These are phyloP conservation scores for Potentilla sterilis DNA, from an alignment of 306 rosid species.

Conservation along the genomic window DNA sequence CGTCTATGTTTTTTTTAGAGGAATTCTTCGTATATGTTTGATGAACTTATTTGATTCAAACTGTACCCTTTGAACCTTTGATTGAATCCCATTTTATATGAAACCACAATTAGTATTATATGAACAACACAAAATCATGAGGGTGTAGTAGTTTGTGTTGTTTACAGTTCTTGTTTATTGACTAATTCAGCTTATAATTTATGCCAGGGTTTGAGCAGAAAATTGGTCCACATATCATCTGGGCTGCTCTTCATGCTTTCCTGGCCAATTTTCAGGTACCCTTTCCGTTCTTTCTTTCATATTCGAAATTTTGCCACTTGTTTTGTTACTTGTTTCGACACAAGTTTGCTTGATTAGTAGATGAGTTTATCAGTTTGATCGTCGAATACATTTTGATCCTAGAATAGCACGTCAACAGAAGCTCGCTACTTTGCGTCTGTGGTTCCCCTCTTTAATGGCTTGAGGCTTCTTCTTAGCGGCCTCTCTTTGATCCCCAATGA, in stretches of 20 bases:
- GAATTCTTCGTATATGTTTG: background rate
- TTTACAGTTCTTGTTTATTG: background rate
- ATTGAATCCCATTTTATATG: background rate
- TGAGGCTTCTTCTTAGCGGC: constrained; percentile 82
- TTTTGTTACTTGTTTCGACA: background rate
- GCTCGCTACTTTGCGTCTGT: constrained; percentile 94
- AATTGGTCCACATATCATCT: constrained; percentile 80
- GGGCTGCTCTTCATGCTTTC: constrained; percentile 74
- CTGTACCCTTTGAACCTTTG: background rate
- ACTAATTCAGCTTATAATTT: background rate
- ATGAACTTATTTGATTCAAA: background rate
- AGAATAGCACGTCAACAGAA: constrained; percentile 67
- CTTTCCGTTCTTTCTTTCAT: background rate
- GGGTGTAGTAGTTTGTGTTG: background rate
- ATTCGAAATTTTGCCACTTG: background rate
- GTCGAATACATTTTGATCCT: constrained; percentile 35
- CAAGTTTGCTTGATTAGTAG: constrained; percentile 17
- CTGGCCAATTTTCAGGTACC: constrained; percentile 95
- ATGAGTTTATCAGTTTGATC: constrained; percentile 36
- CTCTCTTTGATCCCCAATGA: constrained; percentile 60
- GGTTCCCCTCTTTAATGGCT: constrained; percentile 77
- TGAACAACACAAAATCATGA: background rate
- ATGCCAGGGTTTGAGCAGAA: constrained; percentile 73
- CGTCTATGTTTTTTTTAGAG: background rate
- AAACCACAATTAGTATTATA: background rate